Base-by-base conservation (phyloP, 1,284 basidiomycete genomes). In the Sanghuangporus baumii region DNA sequence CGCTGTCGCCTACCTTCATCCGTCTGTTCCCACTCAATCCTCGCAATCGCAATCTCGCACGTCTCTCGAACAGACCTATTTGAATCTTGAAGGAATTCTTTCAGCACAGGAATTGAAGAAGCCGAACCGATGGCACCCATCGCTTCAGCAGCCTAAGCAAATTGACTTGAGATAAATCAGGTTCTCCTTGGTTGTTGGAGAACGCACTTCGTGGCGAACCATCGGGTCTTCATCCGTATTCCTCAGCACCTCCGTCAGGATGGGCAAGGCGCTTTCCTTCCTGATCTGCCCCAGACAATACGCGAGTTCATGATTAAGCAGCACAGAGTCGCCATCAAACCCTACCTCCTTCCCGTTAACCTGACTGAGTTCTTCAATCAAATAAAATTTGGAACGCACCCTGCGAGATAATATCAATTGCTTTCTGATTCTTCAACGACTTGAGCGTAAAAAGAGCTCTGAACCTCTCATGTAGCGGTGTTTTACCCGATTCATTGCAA, bases 221-320 rank as follows among this genome's bases (percentile, higher is more conserved):
- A 99, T 99, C 1, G 94, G 89, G 76, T 99, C 94, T 73, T 96
- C 89, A 4, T 78, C 72, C 54, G 75, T 73, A 68, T 93, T 78
- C 64, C 83, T 78, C 37, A 99, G 81, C 5, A 97, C 91, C 2
- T 78, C 74, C 73, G 92, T 89, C 3, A 99, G 83, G 14, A 85
- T 82, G 2, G 93, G 88, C 14, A 99, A 79, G 0, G 96, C 97
- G 9, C 80, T 80, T 0, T 76, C 71, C 55, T 84, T 83, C 68
- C 88, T 87, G 72, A 97, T 91, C 76, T 99, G 96, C 0, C 96
- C 96, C 1, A 99, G 84, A 67, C 96, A 96, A 73, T 99, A 99
- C 1, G 96, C 96, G 2, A 99, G 83, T 73, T 99, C 96, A 74
- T 99, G 96, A 74, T 98, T 98, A 55, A 99, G 83, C 57, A 99